Evolutionary conservation across 2,329 filamentous ascomycete species (phyloP), one percentile per base, ranked within the genome.

Genomic region (Cladosporium austrohemisphaericum): DNA sequence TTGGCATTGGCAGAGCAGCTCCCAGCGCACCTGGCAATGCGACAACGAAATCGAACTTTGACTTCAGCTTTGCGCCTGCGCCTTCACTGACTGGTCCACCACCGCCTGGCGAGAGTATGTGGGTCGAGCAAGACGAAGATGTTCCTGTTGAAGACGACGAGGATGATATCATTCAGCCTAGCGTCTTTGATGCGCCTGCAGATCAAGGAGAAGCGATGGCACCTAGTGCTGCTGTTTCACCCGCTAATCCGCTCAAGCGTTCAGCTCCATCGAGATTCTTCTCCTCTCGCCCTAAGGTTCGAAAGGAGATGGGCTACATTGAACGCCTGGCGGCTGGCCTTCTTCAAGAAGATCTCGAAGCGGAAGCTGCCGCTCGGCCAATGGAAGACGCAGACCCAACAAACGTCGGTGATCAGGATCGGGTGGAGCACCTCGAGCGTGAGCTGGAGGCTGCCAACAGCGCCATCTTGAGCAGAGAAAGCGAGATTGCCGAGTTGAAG

Each of bases 241-340:
- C 29, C 11, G 29, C 11, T 9, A 22, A 16, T 22, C 28, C 41
- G 13, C 43, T 26, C 25, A 47, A 38, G n/a, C 44, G 44, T 9
- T 25, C 7, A 11, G 33, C 44, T 3, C n/a, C 33, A 8, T 20
- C 44, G 8, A 13, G 7, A 2, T 10, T 10, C 5, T 22, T 22
- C 25, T 38, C 11, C 13, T 11, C 23, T 23, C 33, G 33, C 16
- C 16, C 10, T 16, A 47, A 38, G 16, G 33, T 13, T n/a, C 25
- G 33, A 5, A 47, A 14, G 14, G 22, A 47, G 18, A 47, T 47
- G 44, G 44, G 44, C 13, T 47, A 38, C 44, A 47, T 47, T 14
- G 44, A 47, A 19, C 44, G 44, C 13, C 44, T 47, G n/a, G 44
- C 44, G 1, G 44, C 44, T 3, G 44, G 44, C 3, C 18, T 47